Evolutionary conservation across 2,329 filamentous ascomycete genomes (phyloP), one percentile per base, ranked within the genome.

Genomic region (Dendryphion nanum): DNA sequence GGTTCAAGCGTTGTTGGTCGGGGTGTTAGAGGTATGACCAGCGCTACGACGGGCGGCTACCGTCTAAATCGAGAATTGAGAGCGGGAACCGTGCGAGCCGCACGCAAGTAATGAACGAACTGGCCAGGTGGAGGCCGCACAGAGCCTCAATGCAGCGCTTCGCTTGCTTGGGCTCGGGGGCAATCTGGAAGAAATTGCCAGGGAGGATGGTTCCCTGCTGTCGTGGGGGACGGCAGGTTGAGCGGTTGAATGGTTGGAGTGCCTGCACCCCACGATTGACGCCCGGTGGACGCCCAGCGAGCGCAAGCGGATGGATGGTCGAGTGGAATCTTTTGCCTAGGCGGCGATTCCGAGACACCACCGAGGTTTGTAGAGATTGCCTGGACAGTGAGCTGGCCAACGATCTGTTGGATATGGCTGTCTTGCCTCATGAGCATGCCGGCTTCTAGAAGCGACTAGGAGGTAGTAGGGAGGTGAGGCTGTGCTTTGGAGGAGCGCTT

Each of bases 1-100:
- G 10, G 23, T 26, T 10, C n/a, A 18, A 33, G 14, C 30, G 17
- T 33, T 33, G 30, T 7, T 36, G n/a, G 24, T 29, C n/a, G 18
- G 15, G 28, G 13, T n/a, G 13, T 14, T 26, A 26, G 23, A 26
- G 10, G 23, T 26, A 26, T 2, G 23, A 26, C 23, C 3, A n/a
- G 23, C 23, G 23, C 23, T 26, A 26, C 10, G 23, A n/a, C 23
- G 23, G 23, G 23, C 23, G 23, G 23, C 23, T 26, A 26, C 23
- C 10, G 23, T n/a, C 23, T 26, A 26, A 26, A 26, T 26, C 23
- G 23, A 26, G 23, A n/a, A 26, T 26, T n/a, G 23, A 26, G 23
- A n/a, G n/a, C n/a, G 10, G 23, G 23, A 26, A 26, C 23, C 23
- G 23, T 26, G 23, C 23, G 23, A 10, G 23, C 23, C 23, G 23